Evolutionary conservation across 148 eudicot species (phyloP).

Genomic region (Mesembryanthemum crystallinum): DNA sequence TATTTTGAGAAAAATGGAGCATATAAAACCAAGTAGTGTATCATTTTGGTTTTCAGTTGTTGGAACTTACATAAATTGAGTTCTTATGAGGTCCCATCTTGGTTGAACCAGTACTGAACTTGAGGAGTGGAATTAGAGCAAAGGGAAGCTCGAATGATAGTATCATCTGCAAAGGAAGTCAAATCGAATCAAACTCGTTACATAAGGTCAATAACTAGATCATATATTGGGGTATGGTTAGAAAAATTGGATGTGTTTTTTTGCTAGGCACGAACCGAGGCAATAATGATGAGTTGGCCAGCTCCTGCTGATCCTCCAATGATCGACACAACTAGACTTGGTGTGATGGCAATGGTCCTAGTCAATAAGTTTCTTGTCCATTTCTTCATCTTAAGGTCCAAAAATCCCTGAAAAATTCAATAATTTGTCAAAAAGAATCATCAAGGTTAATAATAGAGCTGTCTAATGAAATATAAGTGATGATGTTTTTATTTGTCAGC

Average conservation of each 20-base stretch:
- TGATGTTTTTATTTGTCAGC: not conserved
- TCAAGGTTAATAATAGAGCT: not conserved
- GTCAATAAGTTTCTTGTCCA: constrained; percentile 82
- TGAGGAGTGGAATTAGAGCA: constrained; percentile 93
- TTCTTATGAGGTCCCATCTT: constrained; percentile 97
- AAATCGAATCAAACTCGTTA: not conserved
- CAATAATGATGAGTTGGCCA: constrained; percentile 77
- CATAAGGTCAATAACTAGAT: not conserved
- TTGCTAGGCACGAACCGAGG: constrained; percentile 53
- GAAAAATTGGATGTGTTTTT: not conserved
- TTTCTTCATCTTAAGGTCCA: constrained; percentile 76
- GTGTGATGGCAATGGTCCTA: constrained; percentile 72
- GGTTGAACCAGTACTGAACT: constrained; percentile 71
- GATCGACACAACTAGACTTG: constrained; percentile 75
- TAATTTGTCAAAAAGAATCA: not conserved
- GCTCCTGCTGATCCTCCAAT: constrained; percentile 78
- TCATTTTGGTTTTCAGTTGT: not conserved
- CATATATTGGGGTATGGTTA: not conserved
- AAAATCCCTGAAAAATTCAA: constrained; percentile 55
- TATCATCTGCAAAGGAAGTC: constrained; percentile 59
- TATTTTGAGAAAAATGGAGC: too few species aligned
- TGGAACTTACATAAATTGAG: constrained; percentile 58
- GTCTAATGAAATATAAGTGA: too few species aligned
- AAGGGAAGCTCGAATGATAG: constrained; percentile 94
- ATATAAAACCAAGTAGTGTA: too few species aligned